Evolutionary conservation across 208 protist species (phyloP).

Genomic region (Leishmania gerbilli): DNA sequence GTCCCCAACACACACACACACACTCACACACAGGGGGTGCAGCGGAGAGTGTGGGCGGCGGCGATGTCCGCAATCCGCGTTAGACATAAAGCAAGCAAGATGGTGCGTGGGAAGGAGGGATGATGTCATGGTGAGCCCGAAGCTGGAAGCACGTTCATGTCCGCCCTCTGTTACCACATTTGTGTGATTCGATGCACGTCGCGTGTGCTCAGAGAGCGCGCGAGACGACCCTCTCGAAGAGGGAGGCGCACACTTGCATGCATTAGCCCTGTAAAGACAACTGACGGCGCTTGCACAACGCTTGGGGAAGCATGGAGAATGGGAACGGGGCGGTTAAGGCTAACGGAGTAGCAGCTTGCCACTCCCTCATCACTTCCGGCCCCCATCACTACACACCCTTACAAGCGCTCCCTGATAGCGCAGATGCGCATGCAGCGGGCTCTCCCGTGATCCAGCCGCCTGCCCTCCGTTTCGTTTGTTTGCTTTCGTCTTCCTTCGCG

Average conservation of each 20-base stretch:
- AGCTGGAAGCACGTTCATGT: not conserved
- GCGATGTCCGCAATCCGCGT: not conserved
- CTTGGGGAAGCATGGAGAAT: not conserved
- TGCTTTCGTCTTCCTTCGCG: rapidly evolving
- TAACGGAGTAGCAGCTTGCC: not conserved
- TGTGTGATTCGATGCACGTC: not conserved
- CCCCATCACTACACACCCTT: not conserved
- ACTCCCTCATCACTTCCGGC: not conserved
- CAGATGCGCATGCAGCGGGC: not conserved
- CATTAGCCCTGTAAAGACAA: not conserved
- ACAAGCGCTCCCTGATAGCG: too few relatives aligned
- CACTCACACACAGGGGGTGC: too few relatives aligned
- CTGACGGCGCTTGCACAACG: too few relatives aligned
- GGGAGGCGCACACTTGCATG: not conserved
- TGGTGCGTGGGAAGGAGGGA: not conserved
- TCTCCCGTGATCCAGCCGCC: too few relatives aligned
- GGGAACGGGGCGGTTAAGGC: not conserved
- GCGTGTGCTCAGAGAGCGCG: not conserved
- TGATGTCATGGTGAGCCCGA: not conserved
- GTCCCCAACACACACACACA: not conserved
- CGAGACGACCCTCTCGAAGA: not conserved
- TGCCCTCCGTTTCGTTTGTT: not conserved
- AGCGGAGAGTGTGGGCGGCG: not conserved
- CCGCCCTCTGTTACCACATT: not conserved
- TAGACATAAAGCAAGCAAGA: not conserved